Evolutionary conservation across 768 basidiomycete genomes (phyloP), one percentile per base, ranked within the genome.

Genomic region (Naematelia encephala): DNA sequence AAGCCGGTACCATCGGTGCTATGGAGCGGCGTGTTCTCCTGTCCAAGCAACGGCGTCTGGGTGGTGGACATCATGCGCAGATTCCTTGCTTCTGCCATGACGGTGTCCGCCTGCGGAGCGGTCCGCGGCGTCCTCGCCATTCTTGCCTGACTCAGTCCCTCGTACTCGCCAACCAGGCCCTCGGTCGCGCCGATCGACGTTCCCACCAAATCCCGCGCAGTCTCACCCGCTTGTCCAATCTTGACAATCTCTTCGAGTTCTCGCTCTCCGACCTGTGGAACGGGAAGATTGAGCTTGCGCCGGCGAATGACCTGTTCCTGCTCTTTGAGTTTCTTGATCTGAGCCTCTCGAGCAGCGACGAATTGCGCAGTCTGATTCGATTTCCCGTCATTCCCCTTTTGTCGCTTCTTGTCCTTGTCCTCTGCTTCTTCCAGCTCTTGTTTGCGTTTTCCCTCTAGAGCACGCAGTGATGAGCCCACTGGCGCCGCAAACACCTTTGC

Each of bases 161-260:
- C 90, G 71, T 98, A 98, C 55, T 96, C 93, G 61, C 90, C 91
- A 54, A 99, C 76, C 39, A 98, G 79, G 12, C 91, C 89, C 64
- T 90, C 90, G 44, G 77, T 79, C 2, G 75, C 79, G 5, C 88
- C 90, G 19, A 82, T 84, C 21, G 65, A 65, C 2, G 59, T 66
- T 4, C 63, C 71, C 13, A 73, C 91, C 65, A 97, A 72, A 3
- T 88, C 85, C 50, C 91, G 87, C 16, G 94, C 89, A 67, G 84
- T 87, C 79, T 94, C 92, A 2, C 91, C 87, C 0, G 89, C 88
- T 74, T 89, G 86, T 0, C 96, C 96, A 70, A 98, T 97, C 81
- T 98, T 99, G 64, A 96, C 94, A 61, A 99, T 97, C 64, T 97
- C 92, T 79, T 98, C 96, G 51, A 99, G 78, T 77, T 99, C 96